Evolutionary conservation across 2,329 filamentous ascomycete genomes (phyloP), one percentile per base, ranked within the genome.

Genomic region (Dactylonectria estremocensis): DNA sequence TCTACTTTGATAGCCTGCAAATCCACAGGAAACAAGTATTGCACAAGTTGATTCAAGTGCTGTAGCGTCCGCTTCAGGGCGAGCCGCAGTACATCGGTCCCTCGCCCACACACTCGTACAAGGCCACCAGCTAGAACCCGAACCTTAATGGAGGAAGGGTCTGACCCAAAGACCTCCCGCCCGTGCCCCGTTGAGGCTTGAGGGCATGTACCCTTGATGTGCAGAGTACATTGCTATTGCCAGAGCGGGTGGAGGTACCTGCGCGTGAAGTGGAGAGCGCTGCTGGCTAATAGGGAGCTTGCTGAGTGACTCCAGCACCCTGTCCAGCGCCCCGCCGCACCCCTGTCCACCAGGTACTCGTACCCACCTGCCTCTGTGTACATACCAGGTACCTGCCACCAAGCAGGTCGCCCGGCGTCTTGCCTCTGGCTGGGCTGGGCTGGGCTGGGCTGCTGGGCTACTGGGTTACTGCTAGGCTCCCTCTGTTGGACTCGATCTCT

Each of bases 291-390:
- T 61, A 37, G 58, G 31, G 58, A 66, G 64, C 48, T 53, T 43
- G 37, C n/a, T 53, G 37, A 20, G 35, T 43, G 53, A 31, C 64
- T 73, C 72, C 64, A 70, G 67, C 48, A 57, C 61, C 69, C 69
- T 69, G 71, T 69, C 69, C 69, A 74, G 67, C 70, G 69, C 67
- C 72, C 65, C 70, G 70, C 69, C 69, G 66, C 68, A 66, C 55
- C 52, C 68, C 72, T 63, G 67, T 67, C 64, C 63, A 59, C 45
- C 59, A 67, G 69, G 53, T 66, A 65, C 67, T 69, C 59, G 64
- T 65, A 66, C 57, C 66, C 64, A 74, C 72, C 56, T 48, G 49
- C 53, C 46, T 50, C 55, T 53, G 50, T 46, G 64, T 61, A 50
- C 58, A 28, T 28, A 28, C 46, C 58, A 46, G 43, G 54, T 50